These are phyloP conservation scores for Astrothelium subdiscretum DNA, from an alignment of 495 filamentous ascomycete species.

Conservation along the genomic window DNA sequence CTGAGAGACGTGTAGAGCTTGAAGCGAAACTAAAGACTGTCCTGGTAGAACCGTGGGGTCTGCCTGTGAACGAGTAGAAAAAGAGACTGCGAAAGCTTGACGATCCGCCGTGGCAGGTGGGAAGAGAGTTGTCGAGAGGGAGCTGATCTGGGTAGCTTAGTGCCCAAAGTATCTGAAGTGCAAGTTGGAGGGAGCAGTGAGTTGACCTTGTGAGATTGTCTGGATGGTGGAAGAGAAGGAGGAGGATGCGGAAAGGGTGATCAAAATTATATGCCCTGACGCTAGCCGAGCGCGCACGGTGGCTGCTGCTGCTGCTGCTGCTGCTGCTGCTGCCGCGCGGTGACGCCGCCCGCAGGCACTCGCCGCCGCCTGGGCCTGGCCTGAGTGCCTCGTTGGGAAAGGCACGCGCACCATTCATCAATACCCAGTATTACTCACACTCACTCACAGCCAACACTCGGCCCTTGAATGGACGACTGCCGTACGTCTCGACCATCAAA, in stretches of 20 bases:
- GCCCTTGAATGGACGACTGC: not conserved
- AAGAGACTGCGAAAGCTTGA: conserved; percentile 13
- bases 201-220: conserved; percentile 4
- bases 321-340: not conserved
- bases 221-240: conserved; percentile 23
- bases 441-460: too few species aligned
- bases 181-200: conserved; percentile 17
- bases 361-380: too few species aligned
- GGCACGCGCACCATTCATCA: too few species aligned
- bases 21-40: conserved; percentile 25
- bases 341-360: too few species aligned
- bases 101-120: conserved; percentile 25
- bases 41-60: conserved; percentile 22
- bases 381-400: too few species aligned
- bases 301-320: too few species aligned
- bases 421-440: too few species aligned
- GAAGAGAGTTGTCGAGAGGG: conserved; percentile 27
- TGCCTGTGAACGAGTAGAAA: conserved; percentile 21
- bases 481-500: not conserved
- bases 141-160: conserved; percentile 35
- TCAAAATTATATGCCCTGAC: conserved; percentile 7
- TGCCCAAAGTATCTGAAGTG: conserved; percentile 23
- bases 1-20: conserved; percentile 21
- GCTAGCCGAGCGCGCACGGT: conserved; percentile 3
- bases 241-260: conserved; percentile 11